Evolutionary conservation across 2,329 filamentous ascomycete genomes (phyloP).

Genomic region (Phialocephala sp.): DNA sequence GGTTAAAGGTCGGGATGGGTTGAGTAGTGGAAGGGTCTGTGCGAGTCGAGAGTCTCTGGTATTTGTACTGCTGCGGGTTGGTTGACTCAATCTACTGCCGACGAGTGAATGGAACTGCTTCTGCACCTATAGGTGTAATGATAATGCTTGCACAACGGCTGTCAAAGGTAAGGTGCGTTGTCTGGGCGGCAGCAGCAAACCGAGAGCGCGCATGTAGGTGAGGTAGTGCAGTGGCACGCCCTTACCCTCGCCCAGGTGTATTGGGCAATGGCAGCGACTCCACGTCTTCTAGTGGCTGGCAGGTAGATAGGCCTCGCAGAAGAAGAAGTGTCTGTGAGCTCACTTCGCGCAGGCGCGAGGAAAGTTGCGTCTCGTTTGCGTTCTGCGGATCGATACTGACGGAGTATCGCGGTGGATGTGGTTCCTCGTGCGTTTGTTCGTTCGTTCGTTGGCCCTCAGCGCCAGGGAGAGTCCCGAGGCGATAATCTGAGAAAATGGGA

Average conservation of each 20-base stretch:
- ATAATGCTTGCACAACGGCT: conserved; percentile 5
- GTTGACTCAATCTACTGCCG: conserved; percentile 14
- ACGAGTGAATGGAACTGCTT: conserved; percentile 1
- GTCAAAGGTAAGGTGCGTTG: neutral
- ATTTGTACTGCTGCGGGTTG: conserved; percentile 12
- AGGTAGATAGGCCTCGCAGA: neutral
- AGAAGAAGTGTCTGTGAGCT: neutral
- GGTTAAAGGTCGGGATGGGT: conserved; percentile 24
- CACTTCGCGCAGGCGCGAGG: neutral
- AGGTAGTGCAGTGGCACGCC: neutral
- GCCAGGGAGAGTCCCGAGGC: neutral
- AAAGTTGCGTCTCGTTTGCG: neutral
- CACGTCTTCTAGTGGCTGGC: neutral
- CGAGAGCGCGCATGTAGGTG: conserved; percentile 5
- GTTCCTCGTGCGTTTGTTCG: neutral
- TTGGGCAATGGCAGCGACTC: neutral
- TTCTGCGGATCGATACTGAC: neutral
- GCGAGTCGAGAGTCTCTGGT: conserved; percentile 18
- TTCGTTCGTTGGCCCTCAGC: neutral
- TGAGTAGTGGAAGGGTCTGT: conserved; percentile 30
- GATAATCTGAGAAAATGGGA: neutral
- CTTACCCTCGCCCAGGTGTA: neutral
- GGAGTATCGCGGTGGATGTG: neutral
- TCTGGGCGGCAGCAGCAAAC: neutral
- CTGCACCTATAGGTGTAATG: conserved; percentile 9